Base-by-base conservation (phyloP, 1,284 basidiomycete genomes). In the Cystobasidiaceae sp. region DNA sequence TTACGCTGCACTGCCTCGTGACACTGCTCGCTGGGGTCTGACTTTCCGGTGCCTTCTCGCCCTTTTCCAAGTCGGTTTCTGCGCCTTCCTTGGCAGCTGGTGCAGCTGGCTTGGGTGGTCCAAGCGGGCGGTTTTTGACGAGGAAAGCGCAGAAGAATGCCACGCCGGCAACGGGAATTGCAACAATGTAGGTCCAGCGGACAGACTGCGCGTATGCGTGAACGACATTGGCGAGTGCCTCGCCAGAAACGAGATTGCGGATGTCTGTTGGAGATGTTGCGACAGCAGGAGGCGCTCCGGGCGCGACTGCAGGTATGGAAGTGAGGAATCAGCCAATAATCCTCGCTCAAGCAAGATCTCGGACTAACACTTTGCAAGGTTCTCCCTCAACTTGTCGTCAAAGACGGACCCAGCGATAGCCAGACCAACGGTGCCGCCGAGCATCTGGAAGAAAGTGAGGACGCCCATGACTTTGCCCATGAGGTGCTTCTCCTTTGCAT, bases 341-440 rank as follows among this genome's bases (percentile, higher is more conserved):
- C n/a, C n/a, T n/a, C n/a, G 15, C 4, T 21, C 23, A 13, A 17
- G 5, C n/a, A 7, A 25, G 11, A n/a, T n/a, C n/a, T n/a, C 7
- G 28, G 17, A 60, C 57, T 41, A 21, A 60, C 57, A 66, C 15
- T 49, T 54, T 1, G 48, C 59, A 1, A 67, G 34, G 27, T 67
- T 63, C 25, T 34, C 13, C 8, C 23, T n/a, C 17, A 67, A 39
- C 46, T 67, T 25, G 19, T 61, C 50, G 28, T 61, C 45, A 23
- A 67, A 54, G 50, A 67, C 28, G 25, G 59, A 19, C 13, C 54
- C 58, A n/a, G 45, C 58, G 21, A 62, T 41, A 30, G 66, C 66
- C 17, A 62, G 41, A 25, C 66, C 66, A 21, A 67, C 37, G 4
- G 55, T 3, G 27, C 60, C 60, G 13, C 60, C 60, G 23, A 46